Percentiles rank a stretch among this genome's conserved stretches.
Conservation (phyloP, 257 asterid genomes). For the Buddleja alternifolia region DNA sequence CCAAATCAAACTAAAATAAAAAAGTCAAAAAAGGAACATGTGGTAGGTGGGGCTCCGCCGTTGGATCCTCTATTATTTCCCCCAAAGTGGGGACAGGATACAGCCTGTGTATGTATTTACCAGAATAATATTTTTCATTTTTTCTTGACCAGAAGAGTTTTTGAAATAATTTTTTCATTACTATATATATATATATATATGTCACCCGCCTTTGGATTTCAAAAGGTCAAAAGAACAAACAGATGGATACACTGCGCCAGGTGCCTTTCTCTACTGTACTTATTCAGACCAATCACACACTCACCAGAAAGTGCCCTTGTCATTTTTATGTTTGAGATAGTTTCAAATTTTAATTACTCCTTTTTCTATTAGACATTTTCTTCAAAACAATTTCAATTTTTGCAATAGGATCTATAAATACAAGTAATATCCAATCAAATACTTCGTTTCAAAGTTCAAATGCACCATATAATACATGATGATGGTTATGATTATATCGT, state of each 20-base stretch:
- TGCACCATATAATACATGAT: too few relatives aligned
- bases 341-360: neutral
- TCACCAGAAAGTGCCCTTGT: constrained; percentile 11
- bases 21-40: constrained; percentile 15
- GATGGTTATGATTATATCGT: too few relatives aligned
- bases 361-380: neutral
- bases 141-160: constrained; percentile 29
- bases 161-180: neutral
- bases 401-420: too few relatives aligned
- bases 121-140: constrained; percentile 6
- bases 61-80: constrained; percentile 24
- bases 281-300: constrained; percentile 11
- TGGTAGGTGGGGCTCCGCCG: constrained; percentile 47
- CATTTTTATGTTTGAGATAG: constrained; percentile 8
- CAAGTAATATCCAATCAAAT: too few relatives aligned
- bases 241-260: constrained; percentile 19
- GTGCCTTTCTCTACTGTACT: constrained; percentile 14
- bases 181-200: too few relatives aligned
- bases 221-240: constrained; percentile 8
- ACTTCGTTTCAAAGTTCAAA: too few relatives aligned
- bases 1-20: neutral
- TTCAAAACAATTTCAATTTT: neutral
- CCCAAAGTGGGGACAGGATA: constrained; percentile 38
- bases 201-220: constrained; percentile 17
- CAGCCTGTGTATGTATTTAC: constrained; percentile 34